These are phyloP conservation scores for Suillus alpinus DNA, from an alignment of 768 basidiomycete genomes.

Conservation along the genomic window DNA sequence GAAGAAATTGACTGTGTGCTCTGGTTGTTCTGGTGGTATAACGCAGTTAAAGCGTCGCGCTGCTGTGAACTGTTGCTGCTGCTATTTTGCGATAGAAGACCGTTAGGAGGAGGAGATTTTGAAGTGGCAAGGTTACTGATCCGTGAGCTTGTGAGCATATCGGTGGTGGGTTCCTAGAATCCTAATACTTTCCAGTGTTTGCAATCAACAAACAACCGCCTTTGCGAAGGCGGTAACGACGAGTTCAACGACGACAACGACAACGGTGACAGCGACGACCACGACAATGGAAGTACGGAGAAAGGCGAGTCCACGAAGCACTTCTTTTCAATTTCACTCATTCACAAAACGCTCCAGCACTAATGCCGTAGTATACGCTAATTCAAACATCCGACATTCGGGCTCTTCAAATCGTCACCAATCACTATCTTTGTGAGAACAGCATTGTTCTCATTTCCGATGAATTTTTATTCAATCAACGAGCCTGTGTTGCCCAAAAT, in stretches of 20 bases:
- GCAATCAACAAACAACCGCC: conserved; percentile 29
- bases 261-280: conserved; percentile 2
- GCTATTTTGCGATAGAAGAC: conserved; percentile 15
- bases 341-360: background rate
- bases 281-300: conserved; percentile 9
- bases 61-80: conserved; percentile 25
- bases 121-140: conserved; percentile 28
- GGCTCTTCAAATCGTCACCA: background rate
- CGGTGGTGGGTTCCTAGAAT: conserved; percentile 9
- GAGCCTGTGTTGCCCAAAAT: background rate
- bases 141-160: conserved; percentile 34
- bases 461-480: background rate
- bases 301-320: conserved; percentile 4
- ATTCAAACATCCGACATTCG: conserved; percentile 1
- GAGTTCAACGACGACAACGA: conserved; percentile 8
- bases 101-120: conserved; percentile 24
- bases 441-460: background rate
- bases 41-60: conserved; percentile 28
- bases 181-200: conserved; percentile 23
- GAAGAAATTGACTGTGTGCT: conserved; percentile 10
- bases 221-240: conserved; percentile 7
- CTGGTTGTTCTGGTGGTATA: conserved; percentile 29
- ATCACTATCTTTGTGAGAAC: background rate
- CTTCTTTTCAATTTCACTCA: background rate
- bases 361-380: background rate